Percentiles rank a stretch among this genome's conserved stretches.
These are phyloP conservation scores for Ceratocystis alfenasii DNA, from an alignment of 2,329 filamentous ascomycete genomes.

Conservation along the genomic window DNA sequence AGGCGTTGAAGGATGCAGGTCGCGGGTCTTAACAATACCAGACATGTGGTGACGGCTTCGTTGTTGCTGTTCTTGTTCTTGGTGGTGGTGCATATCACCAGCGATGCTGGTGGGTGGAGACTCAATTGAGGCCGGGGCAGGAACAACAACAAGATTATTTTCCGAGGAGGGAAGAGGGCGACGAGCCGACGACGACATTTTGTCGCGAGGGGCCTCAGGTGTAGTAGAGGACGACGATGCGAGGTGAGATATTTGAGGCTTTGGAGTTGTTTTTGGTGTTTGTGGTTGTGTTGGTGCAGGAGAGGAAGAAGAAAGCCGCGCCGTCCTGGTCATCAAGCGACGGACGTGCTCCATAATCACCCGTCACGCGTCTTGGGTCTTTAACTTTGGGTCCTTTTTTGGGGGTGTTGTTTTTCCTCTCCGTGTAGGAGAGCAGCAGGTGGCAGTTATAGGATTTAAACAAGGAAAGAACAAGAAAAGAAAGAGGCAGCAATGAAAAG, in stretches of 20 bases:
- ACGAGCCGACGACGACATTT: conserved; percentile 4
- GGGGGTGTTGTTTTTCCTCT: no score
- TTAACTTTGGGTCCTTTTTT: no score
- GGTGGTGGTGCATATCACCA: conserved; percentile 7
- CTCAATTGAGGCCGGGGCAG: conserved; percentile 14
- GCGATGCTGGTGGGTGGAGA: conserved; percentile 19
- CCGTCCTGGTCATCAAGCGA: conserved; percentile 13
- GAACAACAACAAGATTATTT: not conserved
- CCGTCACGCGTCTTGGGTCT: conserved; percentile 13
- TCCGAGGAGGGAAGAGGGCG: not conserved
- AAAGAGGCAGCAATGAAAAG: not conserved
- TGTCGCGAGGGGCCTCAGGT: not conserved
- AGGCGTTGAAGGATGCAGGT: conserved; percentile 4
- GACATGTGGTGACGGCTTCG: not conserved
- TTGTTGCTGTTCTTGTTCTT: not conserved
- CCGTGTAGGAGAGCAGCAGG: not conserved
- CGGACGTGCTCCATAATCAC: conserved; percentile 18
- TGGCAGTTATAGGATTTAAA: not conserved
- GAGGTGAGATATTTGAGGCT: not conserved
- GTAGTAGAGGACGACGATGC: not conserved
- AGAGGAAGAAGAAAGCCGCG: conserved; percentile 13
- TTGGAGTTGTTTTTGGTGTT: not conserved
- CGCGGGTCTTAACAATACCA: conserved; percentile 3
- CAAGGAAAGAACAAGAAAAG: not conserved
- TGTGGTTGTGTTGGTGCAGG: conserved; percentile 5